These are phyloP conservation scores for Colletotrichum navitas DNA, from an alignment of 2,329 filamentous ascomycete species.

Conservation along the genomic window DNA sequence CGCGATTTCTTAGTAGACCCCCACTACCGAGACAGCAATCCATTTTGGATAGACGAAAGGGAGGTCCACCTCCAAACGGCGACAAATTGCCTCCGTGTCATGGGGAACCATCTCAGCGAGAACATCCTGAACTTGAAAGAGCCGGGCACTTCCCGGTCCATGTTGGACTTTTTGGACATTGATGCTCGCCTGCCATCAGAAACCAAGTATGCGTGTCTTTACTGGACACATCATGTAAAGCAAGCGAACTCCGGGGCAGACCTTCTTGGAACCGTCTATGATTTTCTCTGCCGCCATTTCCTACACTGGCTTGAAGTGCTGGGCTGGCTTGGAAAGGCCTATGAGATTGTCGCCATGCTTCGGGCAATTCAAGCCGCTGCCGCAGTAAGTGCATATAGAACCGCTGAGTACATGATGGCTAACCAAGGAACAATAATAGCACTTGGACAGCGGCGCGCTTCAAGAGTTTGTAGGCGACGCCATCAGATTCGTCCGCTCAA, in stretches of 20 bases:
- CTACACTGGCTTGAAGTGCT: conserved; percentile 59
- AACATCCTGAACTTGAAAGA: not conserved
- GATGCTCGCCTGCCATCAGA: not conserved
- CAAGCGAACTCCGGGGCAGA: not conserved
- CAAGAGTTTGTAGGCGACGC: not conserved
- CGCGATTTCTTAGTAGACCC: not conserved
- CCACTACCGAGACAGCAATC: not conserved
- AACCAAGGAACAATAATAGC: not conserved
- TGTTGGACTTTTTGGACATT: not conserved
- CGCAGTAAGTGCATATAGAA: not conserved
- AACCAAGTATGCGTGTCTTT: not conserved
- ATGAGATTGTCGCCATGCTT: conserved; percentile 8
- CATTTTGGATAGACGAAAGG: not conserved
- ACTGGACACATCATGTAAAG: not conserved
- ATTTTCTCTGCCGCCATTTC: conserved; percentile 54
- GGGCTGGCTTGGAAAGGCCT: conserved; percentile 47
- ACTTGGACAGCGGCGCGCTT: not conserved
- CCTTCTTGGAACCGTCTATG: conserved; percentile 45
- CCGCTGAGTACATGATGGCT: not conserved
- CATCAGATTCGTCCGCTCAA: not conserved
- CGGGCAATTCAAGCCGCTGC: not conserved
- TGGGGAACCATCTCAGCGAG: not conserved
- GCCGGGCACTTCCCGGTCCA: not conserved
- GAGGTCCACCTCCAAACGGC: not conserved
- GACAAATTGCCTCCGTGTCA: not conserved